A percentile compares a stretch with the other conserved stretches of the same genome.
Conservation (phyloP, 192 early-diverging fungal genomes). For the Backusella parvicylindrica region DNA sequence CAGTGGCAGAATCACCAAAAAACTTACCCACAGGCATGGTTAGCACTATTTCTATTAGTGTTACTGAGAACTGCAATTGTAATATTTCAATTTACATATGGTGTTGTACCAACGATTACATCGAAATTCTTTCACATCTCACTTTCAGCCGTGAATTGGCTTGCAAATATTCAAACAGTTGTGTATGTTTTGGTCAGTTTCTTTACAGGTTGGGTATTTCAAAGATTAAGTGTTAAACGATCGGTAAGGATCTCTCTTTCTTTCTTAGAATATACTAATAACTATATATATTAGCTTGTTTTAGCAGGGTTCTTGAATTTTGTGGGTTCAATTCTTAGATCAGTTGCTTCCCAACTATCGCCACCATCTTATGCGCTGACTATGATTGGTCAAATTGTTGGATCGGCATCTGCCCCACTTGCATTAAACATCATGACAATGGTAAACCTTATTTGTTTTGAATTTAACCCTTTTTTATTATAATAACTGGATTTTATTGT, state of each 20-base stretch:
- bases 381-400: slow-evolving; percentile 30
- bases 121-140: slow-evolving; percentile 19
- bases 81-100: slow-evolving; percentile 30
- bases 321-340: slow-evolving; percentile 19
- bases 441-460: slow-evolving; percentile 6
- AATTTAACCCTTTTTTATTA: not conserved
- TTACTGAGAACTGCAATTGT: slow-evolving; percentile 15
- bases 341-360: slow-evolving; percentile 13
- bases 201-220: slow-evolving; percentile 35
- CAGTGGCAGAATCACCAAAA: not conserved
- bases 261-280: not conserved
- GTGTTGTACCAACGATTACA: slow-evolving; percentile 17
- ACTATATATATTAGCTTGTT: slow-evolving; percentile 13
- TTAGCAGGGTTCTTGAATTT: slow-evolving; percentile 21
- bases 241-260: slow-evolving; percentile 15
- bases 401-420: slow-evolving; percentile 24
- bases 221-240: slow-evolving; percentile 25
- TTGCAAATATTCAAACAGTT: slow-evolving; percentile 27
- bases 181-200: slow-evolving; percentile 31
- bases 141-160: slow-evolving; percentile 30
- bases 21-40: slow-evolving; percentile 37
- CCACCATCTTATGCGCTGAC: slow-evolving; percentile 21
- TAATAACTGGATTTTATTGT: not conserved
- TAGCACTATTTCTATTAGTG: slow-evolving; percentile 22
- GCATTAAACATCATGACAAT: slow-evolving; percentile 35